Evolutionary conservation across 2,329 filamentous ascomycete species (phyloP), one percentile per base, ranked within the genome.

Genomic region (Venturia aucupariae): DNA sequence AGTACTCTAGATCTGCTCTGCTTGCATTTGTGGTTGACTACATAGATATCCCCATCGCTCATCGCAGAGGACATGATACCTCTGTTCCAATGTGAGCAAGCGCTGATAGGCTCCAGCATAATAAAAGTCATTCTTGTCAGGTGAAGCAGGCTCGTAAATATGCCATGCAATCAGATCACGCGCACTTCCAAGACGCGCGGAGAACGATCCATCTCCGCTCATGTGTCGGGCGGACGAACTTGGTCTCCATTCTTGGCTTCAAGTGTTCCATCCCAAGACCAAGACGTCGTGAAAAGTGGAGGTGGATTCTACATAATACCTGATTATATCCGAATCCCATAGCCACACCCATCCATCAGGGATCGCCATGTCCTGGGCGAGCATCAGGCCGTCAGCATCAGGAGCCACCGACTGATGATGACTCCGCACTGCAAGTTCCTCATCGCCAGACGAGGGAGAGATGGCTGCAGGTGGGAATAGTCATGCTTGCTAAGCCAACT

Each of bases 141-240:
- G 51, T 35, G 51, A 57, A 57, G 46, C 19, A 57, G 3, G 27
- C 51, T 35, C 51, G 30, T 35, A n/a, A n/a, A n/a, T n/a, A 57
- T 57, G 51, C 51, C 51, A 57, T 57, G 51, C 30, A 35, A 57
- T 38, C 15, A 57, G 27, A 27, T 57, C 51, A 35, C 51, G 27
- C 51, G 51, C 51, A 35, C 51, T 2, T n/a, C 30, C 51, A 32
- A 35, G 51, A 57, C 51, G 51, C 51, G 51, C 30, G 51, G 51
- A 32, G 51, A 19, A 35, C n/a, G 51, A 57, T 35, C 51, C 22
- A 57, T 57, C 51, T 57, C 51, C 51, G 51, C 51, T 57, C 51
- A 17, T 35, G 13, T 17, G 22, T 10, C 17, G 51, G 51, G 51
- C 51, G 51, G 51, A 57, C 51, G 51, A 57, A 57, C 30, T 35